phyloP scores from a whole-genome alignment of 2,329 filamentous ascomycete species.

The Monilinia fructicola region DNA sequence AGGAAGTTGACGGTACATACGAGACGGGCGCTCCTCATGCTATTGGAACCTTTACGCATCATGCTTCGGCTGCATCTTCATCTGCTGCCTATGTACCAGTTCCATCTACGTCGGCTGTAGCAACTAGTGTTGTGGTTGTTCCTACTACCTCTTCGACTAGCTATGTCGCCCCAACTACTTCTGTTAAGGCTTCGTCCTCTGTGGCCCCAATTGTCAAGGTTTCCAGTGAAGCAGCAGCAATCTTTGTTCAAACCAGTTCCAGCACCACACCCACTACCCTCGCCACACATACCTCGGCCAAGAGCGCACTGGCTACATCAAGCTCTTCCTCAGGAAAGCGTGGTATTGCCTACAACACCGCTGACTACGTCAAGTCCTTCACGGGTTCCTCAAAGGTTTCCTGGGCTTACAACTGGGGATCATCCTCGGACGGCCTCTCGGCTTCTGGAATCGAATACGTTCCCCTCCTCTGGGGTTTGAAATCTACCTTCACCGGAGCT shows the following conservation, averaged over 20 bases:
- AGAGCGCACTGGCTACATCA: conserved; percentile 8
- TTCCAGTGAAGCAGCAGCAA: too few species aligned
- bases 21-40: conserved; percentile 29
- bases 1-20: conserved; percentile 29
- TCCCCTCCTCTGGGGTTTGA: conserved; percentile 65
- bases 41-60: conserved; percentile 29
- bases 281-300: not conserved
- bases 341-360: conserved; percentile 67
- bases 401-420: conserved; percentile 71
- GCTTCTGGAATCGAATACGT: conserved; percentile 56
- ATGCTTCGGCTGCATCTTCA: conserved; percentile 19
- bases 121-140: not conserved
- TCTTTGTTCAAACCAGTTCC: conserved; percentile 9
- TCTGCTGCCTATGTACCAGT: conserved; percentile 22
- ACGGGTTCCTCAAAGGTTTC: conserved; percentile 45
- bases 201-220: not conserved
- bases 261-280: conserved; percentile 13
- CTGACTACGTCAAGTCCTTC: conserved; percentile 53
- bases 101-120: conserved; percentile 6
- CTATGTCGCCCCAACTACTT: not conserved
- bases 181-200: not conserved
- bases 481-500: conserved; percentile 42
- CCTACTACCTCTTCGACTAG: conserved; percentile 2
- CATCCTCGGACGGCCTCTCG: conserved; percentile 43
- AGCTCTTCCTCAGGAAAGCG: conserved; percentile 47